Evolutionary conservation across 2,329 filamentous ascomycete species (phyloP).

Genomic region (Scedosporium dehoogii): DNA sequence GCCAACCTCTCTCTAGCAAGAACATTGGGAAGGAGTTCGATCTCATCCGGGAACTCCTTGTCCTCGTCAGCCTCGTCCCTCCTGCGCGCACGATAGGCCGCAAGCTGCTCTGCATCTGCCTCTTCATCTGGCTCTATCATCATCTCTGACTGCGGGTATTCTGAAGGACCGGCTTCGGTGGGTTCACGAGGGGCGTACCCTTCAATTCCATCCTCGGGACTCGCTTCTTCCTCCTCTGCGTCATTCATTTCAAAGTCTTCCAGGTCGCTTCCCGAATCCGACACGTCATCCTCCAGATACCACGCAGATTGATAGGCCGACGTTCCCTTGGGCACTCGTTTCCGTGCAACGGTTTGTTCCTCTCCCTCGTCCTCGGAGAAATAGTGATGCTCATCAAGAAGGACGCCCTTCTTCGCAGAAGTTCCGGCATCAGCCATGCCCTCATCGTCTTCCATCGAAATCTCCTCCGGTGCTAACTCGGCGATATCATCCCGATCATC

Average conservation of each 20-base stretch:
- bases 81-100: conserved; percentile 69
- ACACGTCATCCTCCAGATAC: conserved; percentile 76
- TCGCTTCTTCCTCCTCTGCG: conserved; percentile 44
- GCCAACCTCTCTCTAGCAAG: conserved; percentile 76
- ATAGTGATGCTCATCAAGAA: conserved; percentile 95
- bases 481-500: conserved; percentile 76
- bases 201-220: conserved; percentile 77
- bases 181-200: conserved; percentile 55
- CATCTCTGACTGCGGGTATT: conserved; percentile 90
- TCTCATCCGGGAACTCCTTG: conserved; percentile 92
- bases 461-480: conserved; percentile 78
- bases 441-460: conserved; percentile 59
- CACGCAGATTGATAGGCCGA: conserved; percentile 92
- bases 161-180: conserved; percentile 72
- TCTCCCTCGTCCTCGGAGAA: conserved; percentile 75
- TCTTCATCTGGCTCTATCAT: conserved; percentile 83
- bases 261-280: conserved; percentile 69
- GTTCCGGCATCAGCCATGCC: conserved; percentile 24
- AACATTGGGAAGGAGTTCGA: conserved; percentile 83
- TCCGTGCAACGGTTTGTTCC: conserved; percentile 51
- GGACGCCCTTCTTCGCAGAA: conserved; percentile 65
- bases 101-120: conserved; percentile 64
- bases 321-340: conserved; percentile 77
- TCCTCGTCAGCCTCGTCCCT: conserved; percentile 79
- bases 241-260: conserved; percentile 51